phyloP scores from a whole-genome alignment of 2,329 filamentous ascomycete genomes.

The Sporothrix luriei region DNA sequence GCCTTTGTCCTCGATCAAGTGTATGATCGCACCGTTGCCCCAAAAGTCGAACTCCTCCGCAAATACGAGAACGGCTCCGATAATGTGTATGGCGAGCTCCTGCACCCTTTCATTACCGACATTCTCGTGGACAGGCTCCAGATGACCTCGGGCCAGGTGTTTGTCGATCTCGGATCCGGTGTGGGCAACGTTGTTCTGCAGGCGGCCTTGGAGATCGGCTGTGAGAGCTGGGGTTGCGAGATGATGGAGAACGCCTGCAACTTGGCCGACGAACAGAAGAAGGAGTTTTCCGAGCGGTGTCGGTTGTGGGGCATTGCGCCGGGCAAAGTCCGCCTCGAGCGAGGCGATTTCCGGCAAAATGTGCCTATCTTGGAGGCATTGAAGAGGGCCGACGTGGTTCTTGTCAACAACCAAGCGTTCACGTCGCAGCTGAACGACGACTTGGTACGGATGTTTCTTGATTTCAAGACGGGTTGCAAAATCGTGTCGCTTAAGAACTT shows the following conservation, averaged over 20 bases:
- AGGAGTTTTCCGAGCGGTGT: slow-evolving; percentile 82
- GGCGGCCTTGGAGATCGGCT: slow-evolving; percentile 88
- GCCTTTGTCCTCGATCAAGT: slow-evolving; percentile 83
- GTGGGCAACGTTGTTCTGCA: slow-evolving; percentile 96
- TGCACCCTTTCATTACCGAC: slow-evolving; percentile 78
- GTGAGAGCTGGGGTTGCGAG: slow-evolving; percentile 94
- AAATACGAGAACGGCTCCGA: slow-evolving; percentile 89
- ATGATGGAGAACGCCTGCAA: slow-evolving; percentile 90
- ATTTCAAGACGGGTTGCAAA: slow-evolving; percentile 85
- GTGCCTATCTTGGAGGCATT: slow-evolving; percentile 70
- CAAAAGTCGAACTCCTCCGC: slow-evolving; percentile 77
- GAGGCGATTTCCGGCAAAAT: slow-evolving; percentile 81
- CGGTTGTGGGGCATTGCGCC: slow-evolving; percentile 84
- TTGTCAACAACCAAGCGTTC: slow-evolving; percentile 98
- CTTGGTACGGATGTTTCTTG: slow-evolving; percentile 85
- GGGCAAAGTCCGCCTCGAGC: slow-evolving; percentile 76
- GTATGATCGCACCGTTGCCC: slow-evolving; percentile 90
- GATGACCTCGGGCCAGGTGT: slow-evolving; percentile 80
- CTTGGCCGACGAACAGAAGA: slow-evolving; percentile 75
- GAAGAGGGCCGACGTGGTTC: slow-evolving; percentile 85
- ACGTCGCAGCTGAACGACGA: slow-evolving; percentile 82
- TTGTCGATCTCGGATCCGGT: slow-evolving; percentile 92
- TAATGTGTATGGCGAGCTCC: slow-evolving; percentile 91
- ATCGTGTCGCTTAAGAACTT: slow-evolving; percentile 93
- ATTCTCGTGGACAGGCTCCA: slow-evolving; percentile 76